phyloP scores from a whole-genome alignment of 2,329 filamentous ascomycete species.

The Aureobasidium zeae region DNA sequence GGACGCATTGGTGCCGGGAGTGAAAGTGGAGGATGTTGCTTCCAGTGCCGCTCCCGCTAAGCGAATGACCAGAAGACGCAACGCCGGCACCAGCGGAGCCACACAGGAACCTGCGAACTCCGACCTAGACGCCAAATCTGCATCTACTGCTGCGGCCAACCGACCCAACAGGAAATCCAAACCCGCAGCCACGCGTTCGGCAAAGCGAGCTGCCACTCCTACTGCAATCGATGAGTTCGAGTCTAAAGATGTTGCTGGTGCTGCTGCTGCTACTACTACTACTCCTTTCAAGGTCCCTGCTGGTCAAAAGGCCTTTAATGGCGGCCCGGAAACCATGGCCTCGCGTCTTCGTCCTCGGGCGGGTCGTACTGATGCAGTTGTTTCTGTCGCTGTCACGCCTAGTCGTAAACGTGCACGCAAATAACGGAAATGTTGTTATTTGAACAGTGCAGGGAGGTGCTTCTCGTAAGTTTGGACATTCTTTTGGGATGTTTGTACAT shows the following conservation, averaged over 20 bases:
- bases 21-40: not conserved
- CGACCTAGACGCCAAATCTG: too few species aligned
- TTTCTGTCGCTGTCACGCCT: slow-evolving; percentile 1
- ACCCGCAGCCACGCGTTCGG: not conserved
- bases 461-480: too few species aligned
- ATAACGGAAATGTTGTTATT: too few species aligned
- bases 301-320: not conserved
- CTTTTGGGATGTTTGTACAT: too few species aligned
- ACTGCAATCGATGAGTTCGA: not conserved
- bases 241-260: not conserved
- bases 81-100: too few species aligned
- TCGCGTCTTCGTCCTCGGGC: slow-evolving; percentile 2
- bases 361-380: slow-evolving; percentile 1
- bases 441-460: too few species aligned
- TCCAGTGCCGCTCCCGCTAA: not conserved
- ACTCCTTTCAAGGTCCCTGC: too few species aligned
- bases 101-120: too few species aligned
- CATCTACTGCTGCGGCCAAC: too few species aligned
- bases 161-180: too few species aligned
- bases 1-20: slow-evolving; percentile 1
- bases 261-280: too few species aligned
- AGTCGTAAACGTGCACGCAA: slow-evolving; percentile 4
- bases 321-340: slow-evolving; percentile 3
- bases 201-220: not conserved
- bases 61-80: slow-evolving; percentile 2